These are phyloP conservation scores for Nannochloropsis gaditana DNA, from an alignment of 108 stramenopile genomes.

Conservation along the genomic window DNA sequence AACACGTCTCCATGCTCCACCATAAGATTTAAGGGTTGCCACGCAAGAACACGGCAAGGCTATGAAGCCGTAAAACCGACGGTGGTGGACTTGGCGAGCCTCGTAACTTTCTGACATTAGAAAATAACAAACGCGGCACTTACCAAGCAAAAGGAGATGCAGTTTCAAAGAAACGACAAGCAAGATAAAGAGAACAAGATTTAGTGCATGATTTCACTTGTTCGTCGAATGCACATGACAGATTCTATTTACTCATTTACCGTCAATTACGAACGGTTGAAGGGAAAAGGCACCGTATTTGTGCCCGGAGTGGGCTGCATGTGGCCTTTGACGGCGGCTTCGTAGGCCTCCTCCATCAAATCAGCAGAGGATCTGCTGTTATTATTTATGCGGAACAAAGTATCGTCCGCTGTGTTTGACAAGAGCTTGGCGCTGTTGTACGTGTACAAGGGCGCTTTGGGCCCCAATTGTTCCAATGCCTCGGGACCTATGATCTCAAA, in stretches of 20 bases:
- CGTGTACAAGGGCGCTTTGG: not conserved
- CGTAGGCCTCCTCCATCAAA: not conserved
- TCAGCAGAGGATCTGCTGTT: conserved; percentile 12
- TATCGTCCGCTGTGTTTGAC: not conserved
- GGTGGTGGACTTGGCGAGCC: not conserved
- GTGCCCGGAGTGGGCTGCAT: conserved; percentile 11
- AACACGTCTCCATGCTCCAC: no score
- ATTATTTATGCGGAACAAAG: conserved; percentile 18
- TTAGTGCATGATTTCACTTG: not conserved
- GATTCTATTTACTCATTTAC: not conserved
- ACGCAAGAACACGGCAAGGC: not conserved
- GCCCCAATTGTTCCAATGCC: not conserved
- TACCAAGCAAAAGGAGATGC: not conserved
- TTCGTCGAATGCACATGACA: not conserved
- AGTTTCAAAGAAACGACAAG: not conserved
- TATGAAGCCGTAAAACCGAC: not conserved
- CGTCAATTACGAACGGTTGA: not conserved
- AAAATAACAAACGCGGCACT: no score
- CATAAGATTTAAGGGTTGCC: no score
- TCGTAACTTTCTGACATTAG: not conserved
- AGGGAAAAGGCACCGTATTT: not conserved
- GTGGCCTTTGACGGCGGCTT: not conserved
- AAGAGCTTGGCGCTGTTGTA: not conserved
- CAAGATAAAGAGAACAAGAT: not conserved
- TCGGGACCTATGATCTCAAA: conserved; percentile 8